Percentiles rank a stretch among this genome's conserved stretches.
phyloP scores from a whole-genome alignment of 2,329 filamentous ascomycete genomes.

The Coniochaeta ligniaria region DNA sequence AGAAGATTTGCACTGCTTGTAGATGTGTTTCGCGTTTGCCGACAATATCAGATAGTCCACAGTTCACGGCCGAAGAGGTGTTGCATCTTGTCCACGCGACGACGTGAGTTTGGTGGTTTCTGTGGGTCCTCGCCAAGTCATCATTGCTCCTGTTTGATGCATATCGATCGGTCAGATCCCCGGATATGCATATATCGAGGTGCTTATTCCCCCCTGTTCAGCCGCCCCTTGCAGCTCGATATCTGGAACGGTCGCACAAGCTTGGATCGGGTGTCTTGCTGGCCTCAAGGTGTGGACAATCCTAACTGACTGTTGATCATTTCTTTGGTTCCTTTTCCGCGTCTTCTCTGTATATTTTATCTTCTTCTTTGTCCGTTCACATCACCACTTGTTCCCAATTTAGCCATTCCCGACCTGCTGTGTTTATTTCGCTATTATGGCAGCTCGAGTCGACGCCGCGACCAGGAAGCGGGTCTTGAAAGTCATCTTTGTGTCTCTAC shows the following conservation, averaged over 20 bases:
- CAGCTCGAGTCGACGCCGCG: constrained; percentile 36
- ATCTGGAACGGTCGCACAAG: not conserved
- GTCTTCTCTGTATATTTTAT: not conserved
- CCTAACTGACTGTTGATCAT: not conserved
- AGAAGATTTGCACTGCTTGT: not conserved
- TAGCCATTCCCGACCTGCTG: too few relatives aligned
- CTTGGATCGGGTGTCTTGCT: not conserved
- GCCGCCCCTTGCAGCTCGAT: not conserved
- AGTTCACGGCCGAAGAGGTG: not conserved
- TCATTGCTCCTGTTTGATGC: not conserved
- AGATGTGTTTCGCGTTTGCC: not conserved
- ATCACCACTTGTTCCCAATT: not conserved
- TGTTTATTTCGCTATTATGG: constrained; percentile 24
- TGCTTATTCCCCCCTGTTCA: not conserved
- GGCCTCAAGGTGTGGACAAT: not conserved
- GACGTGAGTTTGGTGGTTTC: not conserved
- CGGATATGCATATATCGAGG: not conserved
- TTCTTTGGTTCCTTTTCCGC: not conserved
- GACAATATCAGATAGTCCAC: not conserved
- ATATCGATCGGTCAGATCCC: not conserved
- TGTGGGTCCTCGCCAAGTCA: not conserved
- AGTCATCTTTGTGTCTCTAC: constrained; percentile 81
- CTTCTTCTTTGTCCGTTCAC: not conserved
- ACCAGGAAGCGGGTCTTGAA: constrained; percentile 74
- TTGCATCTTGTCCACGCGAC: not conserved